phyloP scores from a whole-genome alignment of 2,329 filamentous ascomycete species.

The Alternaria sp. region DNA sequence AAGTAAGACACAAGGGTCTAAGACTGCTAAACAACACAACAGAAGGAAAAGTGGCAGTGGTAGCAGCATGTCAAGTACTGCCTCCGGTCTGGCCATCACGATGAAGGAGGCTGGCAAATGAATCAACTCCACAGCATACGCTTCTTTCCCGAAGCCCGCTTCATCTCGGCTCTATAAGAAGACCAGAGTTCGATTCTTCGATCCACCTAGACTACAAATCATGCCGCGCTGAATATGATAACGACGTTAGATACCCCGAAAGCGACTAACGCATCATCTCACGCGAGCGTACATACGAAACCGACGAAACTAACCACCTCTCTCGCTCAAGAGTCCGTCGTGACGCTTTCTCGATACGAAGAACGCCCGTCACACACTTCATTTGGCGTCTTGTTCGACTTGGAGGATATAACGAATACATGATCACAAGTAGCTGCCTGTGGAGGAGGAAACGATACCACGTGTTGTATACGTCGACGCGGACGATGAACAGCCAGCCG shows the following conservation, averaged over 20 bases:
- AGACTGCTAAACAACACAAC: slow-evolving; percentile 28
- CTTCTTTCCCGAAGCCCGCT: not conserved
- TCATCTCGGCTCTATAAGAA: no score
- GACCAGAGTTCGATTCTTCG: not conserved
- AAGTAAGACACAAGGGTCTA: no score
- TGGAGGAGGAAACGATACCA: not conserved
- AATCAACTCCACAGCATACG: not conserved
- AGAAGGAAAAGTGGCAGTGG: slow-evolving; percentile 37
- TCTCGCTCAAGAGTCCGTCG: not conserved
- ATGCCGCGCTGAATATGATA: not conserved
- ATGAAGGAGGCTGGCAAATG: slow-evolving; percentile 18
- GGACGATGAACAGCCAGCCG: not conserved
- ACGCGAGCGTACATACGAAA: not conserved
- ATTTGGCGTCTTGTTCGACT: not conserved
- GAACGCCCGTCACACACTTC: not conserved
- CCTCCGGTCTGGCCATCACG: slow-evolving; percentile 17
- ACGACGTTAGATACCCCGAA: not conserved
- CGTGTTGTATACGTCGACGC: not conserved
- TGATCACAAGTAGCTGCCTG: not conserved
- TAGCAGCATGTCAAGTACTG: slow-evolving; percentile 28
- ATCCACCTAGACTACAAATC: not conserved
- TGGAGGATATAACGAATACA: not conserved
- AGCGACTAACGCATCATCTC: not conserved
- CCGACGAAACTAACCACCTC: not conserved
- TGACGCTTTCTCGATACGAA: not conserved